Evolutionary conservation across 805 yeast species (phyloP).

Genomic region (Candida rishiriensis): DNA sequence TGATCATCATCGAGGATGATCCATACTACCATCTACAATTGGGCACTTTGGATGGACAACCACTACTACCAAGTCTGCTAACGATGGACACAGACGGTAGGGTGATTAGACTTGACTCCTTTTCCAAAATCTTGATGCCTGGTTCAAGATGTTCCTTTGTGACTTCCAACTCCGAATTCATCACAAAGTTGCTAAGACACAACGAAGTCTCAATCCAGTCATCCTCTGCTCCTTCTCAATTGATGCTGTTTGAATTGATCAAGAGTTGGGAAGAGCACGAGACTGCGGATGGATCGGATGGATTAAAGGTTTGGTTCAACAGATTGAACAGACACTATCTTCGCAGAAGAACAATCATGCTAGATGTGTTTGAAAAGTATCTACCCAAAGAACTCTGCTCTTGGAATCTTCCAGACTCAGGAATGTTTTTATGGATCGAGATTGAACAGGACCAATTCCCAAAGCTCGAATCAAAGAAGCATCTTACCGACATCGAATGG

Average conservation of each 20-base stretch:
- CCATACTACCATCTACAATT: slow-evolving; percentile 78
- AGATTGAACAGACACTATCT: slow-evolving; percentile 59
- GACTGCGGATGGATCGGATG: slow-evolving; percentile 35
- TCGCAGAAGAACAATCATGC: slow-evolving; percentile 55
- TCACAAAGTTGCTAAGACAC: slow-evolving; percentile 48
- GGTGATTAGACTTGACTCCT: slow-evolving; percentile 72
- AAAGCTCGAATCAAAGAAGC: slow-evolving; percentile 32
- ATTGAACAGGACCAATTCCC: slow-evolving; percentile 35
- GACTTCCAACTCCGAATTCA: slow-evolving; percentile 53
- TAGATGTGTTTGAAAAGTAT: slow-evolving; percentile 44
- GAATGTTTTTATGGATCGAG: slow-evolving; percentile 41
- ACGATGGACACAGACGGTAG: slow-evolving; percentile 74
- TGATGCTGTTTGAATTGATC: slow-evolving; percentile 53
- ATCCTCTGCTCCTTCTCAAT: slow-evolving; percentile 71
- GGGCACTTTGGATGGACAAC: slow-evolving; percentile 41
- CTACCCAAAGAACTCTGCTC: slow-evolving; percentile 41
- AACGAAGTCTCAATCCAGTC: slow-evolving; percentile 71
- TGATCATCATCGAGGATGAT: slow-evolving; percentile 77
- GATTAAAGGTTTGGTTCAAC: slow-evolving; percentile 70
- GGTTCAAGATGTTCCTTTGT: slow-evolving; percentile 74
- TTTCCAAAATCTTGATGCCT: slow-evolving; percentile 76
- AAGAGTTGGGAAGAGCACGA: slow-evolving; percentile 45
- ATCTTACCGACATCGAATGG: slow-evolving; percentile 32
- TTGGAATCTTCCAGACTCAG: slow-evolving; percentile 39
- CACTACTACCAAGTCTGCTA: slow-evolving; percentile 58